Conservation (phyloP, 1,139 yeast species). For the Scheffersomyces quercinus region DNA sequence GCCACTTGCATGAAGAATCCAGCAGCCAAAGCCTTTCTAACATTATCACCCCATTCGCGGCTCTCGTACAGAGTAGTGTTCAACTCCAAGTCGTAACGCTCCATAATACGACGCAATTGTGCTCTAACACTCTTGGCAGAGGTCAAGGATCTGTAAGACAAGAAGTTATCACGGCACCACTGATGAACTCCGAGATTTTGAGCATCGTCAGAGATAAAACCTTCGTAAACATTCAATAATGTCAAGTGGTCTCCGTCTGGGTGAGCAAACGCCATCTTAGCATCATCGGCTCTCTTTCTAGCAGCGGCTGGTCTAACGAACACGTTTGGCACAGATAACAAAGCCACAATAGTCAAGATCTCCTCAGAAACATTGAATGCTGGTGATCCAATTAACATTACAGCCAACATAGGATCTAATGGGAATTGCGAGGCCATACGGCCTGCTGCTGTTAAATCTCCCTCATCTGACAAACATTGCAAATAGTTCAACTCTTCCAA, state of each 20-base stretch:
- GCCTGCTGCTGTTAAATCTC: constrained; percentile 85
- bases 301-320: constrained; percentile 92
- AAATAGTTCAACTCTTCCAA: constrained; percentile 90
- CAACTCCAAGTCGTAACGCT: constrained; percentile 71
- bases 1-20: constrained; percentile 99
- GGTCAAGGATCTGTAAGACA: constrained; percentile 78
- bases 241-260: constrained; percentile 96
- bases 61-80: constrained; percentile 70
- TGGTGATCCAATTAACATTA: constrained; percentile 84
- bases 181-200: constrained; percentile 56
- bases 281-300: constrained; percentile 88
- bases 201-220: constrained; percentile 74
- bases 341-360: constrained; percentile 82
- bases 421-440: constrained; percentile 92
- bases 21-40: constrained; percentile 83
- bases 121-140: constrained; percentile 84
- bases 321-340: constrained; percentile 91
- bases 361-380: constrained; percentile 87
- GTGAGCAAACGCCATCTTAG: constrained; percentile 84
- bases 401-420: constrained; percentile 93
- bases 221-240: constrained; percentile 83
- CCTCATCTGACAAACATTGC: constrained; percentile 89
- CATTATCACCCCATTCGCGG: constrained; percentile 63
- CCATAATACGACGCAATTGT: constrained; percentile 84
- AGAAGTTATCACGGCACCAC: constrained; percentile 92